Evolutionary conservation across 495 filamentous ascomycete species (phyloP).

Genomic region (Astrothelium macrocarpum): DNA sequence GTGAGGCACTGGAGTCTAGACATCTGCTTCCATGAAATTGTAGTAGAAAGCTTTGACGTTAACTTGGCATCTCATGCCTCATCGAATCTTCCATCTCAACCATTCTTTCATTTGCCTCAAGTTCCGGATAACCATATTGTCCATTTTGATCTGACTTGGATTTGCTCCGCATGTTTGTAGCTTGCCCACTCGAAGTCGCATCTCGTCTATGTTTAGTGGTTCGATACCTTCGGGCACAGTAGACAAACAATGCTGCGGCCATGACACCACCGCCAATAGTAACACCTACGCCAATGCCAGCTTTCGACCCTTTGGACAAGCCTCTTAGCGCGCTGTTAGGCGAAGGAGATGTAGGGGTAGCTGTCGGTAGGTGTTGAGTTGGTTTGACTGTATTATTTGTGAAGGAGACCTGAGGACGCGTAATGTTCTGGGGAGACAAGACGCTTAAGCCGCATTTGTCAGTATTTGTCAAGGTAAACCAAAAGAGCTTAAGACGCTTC

Average conservation of each 20-base stretch:
- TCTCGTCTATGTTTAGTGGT: not conserved
- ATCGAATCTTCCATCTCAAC: not conserved
- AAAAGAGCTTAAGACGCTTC: not conserved
- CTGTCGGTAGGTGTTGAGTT: not conserved
- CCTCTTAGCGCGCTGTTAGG: not conserved
- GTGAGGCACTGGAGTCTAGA: too few relatives aligned
- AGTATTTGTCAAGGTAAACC: not conserved
- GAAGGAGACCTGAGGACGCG: not conserved
- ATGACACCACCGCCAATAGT: not conserved
- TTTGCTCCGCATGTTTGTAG: not conserved
- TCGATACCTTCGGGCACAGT: not conserved
- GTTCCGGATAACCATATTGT: not conserved
- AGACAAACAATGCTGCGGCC: not conserved
- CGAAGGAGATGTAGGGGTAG: not conserved
- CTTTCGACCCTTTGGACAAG: not conserved
- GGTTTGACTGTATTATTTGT: not conserved
- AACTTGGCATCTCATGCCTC: not conserved
- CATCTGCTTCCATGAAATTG: too few relatives aligned
- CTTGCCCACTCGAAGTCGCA: not conserved
- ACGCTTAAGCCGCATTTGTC: not conserved
- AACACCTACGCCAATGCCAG: not conserved
- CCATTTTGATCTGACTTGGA: not conserved
- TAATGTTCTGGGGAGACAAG: not conserved
- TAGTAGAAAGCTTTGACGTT: too few relatives aligned
- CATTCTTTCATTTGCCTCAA: not conserved